phyloP scores from a whole-genome alignment of 257 asterid genomes.

The Primulina huaijiensis region DNA sequence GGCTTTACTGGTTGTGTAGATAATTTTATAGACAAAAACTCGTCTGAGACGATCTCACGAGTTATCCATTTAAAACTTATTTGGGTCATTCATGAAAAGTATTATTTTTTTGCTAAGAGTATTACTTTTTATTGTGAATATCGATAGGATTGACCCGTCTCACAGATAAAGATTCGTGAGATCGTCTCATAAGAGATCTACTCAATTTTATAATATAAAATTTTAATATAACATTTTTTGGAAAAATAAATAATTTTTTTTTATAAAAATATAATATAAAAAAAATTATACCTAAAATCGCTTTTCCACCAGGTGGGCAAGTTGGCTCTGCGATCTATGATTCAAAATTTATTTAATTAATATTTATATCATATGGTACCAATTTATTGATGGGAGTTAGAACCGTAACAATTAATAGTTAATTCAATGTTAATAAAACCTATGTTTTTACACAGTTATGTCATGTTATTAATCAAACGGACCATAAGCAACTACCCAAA shows the following conservation, averaged over 20 bases:
- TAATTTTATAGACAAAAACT: too few species aligned
- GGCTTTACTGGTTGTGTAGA: background rate
- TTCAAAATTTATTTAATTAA: background rate
- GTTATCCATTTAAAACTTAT: too few species aligned
- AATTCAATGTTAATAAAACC: conserved; percentile 32
- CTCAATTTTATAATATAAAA: too few species aligned
- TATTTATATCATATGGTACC: conserved; percentile 12
- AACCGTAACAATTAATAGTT: conserved; percentile 15
- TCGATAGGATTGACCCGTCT: too few species aligned
- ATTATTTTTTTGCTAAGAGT: too few species aligned
- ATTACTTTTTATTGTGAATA: too few species aligned
- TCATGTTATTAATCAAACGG: conserved; percentile 17
- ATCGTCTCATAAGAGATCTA: too few species aligned
- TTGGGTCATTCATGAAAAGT: too few species aligned
- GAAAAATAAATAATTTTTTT: background rate
- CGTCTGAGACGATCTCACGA: too few species aligned
- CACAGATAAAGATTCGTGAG: too few species aligned
- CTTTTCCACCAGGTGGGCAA: background rate
- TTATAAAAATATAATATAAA: too few species aligned
- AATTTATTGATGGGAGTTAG: conserved; percentile 30
- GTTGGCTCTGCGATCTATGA: background rate
- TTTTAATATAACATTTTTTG: too few species aligned
- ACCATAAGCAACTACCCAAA: conserved; percentile 30
- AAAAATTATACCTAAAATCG: background rate
- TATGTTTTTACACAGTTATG: background rate